These are phyloP conservation scores for Coleophoma cylindrospora DNA, from an alignment of 2,329 filamentous ascomycete species.

Conservation along the genomic window DNA sequence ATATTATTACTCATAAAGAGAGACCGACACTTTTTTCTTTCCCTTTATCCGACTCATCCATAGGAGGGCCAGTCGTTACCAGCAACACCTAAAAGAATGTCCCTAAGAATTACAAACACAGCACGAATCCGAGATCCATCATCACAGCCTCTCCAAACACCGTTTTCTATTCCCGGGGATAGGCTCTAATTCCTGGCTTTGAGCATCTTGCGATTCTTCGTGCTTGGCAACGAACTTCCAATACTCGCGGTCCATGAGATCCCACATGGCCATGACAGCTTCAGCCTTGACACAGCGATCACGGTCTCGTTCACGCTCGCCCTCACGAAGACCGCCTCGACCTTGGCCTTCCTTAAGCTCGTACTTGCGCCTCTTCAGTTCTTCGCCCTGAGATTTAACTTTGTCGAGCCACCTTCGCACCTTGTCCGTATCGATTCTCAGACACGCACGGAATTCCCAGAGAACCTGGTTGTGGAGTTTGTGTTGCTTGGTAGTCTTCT, in stretches of 20 bases:
- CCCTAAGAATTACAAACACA: too few species aligned
- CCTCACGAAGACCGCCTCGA: background rate
- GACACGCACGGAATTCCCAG: background rate
- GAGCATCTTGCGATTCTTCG: too few species aligned
- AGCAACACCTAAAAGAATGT: too few species aligned
- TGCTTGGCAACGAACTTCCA: background rate
- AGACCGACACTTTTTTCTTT: too few species aligned
- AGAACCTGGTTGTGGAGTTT: background rate
- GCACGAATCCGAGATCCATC: too few species aligned
- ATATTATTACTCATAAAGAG: too few species aligned
- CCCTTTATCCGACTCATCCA: too few species aligned
- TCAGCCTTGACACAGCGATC: background rate
- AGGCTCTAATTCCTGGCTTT: too few species aligned
- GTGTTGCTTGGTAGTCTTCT: background rate
- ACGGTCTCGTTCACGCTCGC: background rate
- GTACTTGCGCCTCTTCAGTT: background rate
- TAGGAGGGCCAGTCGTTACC: too few species aligned
- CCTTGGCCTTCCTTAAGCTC: background rate
- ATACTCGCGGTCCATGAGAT: background rate
- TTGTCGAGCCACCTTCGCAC: background rate
- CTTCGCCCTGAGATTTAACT: background rate
- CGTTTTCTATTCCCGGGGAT: too few species aligned
- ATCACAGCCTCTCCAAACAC: too few species aligned
- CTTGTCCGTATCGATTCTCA: background rate
- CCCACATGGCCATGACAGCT: background rate